Evolutionary conservation across 768 basidiomycete species (phyloP).

Genomic region (Scleroderma citrinum): DNA sequence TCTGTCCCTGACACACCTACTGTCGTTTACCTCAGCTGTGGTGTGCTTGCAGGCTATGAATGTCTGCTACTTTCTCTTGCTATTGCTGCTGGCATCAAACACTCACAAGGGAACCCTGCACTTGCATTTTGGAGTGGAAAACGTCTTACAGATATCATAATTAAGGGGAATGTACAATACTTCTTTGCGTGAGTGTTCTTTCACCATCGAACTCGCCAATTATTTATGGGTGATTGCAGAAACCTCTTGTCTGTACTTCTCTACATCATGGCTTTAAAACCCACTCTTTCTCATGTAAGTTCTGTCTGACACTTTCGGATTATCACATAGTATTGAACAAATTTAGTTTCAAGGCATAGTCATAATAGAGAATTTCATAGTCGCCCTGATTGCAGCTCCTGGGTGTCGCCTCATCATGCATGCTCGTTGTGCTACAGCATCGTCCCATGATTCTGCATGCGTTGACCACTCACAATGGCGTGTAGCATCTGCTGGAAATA

Average conservation of each 20-base stretch:
- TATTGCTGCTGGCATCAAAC: not conserved
- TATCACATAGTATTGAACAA: not conserved
- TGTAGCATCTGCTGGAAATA: not conserved
- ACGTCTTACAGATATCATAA: not conserved
- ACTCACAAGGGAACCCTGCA: not conserved
- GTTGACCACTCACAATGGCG: not conserved
- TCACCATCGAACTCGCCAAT: not conserved
- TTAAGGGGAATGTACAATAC: not conserved
- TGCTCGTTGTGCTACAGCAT: not conserved
- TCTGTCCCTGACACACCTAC: not conserved
- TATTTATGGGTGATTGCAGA: not conserved
- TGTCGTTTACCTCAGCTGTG: not conserved
- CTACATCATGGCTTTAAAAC: not conserved
- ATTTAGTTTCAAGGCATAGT: not conserved
- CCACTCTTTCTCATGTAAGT: not conserved
- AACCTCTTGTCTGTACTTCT: not conserved
- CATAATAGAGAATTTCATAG: not conserved
- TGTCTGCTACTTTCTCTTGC: not conserved
- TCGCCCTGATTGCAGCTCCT: not conserved
- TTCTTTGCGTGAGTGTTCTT: not conserved
- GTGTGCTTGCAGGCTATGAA: not conserved
- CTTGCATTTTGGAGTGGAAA: not conserved
- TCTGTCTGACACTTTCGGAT: not conserved
- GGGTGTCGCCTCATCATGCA: not conserved
- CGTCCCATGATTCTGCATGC: not conserved